These are phyloP conservation scores for Saccharomyces hybrid DNA, from an alignment of 1,139 yeast species.

Conservation along the genomic window DNA sequence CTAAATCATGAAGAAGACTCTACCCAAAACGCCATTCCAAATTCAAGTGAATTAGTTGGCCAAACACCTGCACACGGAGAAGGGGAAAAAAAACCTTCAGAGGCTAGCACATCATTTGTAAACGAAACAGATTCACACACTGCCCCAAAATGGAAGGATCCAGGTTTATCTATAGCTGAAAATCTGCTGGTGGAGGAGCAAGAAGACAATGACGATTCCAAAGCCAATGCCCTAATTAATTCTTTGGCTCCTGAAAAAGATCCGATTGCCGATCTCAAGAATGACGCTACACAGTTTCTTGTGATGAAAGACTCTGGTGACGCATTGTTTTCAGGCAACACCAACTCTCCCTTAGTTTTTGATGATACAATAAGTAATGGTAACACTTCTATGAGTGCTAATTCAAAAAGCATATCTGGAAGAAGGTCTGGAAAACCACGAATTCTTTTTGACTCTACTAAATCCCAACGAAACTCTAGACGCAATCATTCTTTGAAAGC, in stretches of 20 bases:
- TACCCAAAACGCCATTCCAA: not conserved
- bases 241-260: conserved; percentile 26
- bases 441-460: conserved; percentile 1
- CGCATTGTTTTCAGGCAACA: conserved; percentile 22
- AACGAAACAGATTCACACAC: not conserved
- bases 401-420: not conserved
- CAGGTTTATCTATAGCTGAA: not conserved
- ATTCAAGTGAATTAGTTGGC: not conserved
- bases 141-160: not conserved
- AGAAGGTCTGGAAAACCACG: not conserved
- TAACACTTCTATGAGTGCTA: not conserved
- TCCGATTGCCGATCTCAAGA: conserved; percentile 16
- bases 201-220: not conserved
- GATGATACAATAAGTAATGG: not conserved
- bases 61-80: conserved; percentile 2
- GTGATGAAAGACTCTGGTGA: conserved; percentile 11
- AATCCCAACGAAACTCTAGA: not conserved
- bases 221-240: not conserved
- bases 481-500: not conserved
- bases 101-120: not conserved
- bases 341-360: conserved; percentile 15
- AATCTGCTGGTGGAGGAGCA: not conserved
- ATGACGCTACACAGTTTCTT: not conserved
- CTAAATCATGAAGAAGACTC: conserved; percentile 3
- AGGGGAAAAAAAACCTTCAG: not conserved